A percentile compares a stretch with the other conserved stretches of the same genome.
Evolutionary conservation across 306 rosid species (phyloP).

Genomic region (Geum urbanum): DNA sequence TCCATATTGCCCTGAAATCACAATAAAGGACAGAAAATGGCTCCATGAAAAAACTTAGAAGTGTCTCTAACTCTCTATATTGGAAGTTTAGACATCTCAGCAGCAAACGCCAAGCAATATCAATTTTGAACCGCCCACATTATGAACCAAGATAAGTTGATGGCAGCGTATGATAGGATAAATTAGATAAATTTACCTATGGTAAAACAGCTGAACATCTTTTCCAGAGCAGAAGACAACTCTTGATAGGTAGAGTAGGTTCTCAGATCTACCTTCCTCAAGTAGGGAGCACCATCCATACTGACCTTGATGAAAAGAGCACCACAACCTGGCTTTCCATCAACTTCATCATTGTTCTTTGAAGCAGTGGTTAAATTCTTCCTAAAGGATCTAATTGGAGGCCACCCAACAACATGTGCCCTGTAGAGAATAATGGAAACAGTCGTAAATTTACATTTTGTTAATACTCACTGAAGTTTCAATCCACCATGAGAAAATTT

Average conservation of each 20-base stretch:
- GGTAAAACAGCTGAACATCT: constrained; percentile 95
- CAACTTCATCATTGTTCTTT: constrained; percentile 84
- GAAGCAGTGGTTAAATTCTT: constrained; percentile 72
- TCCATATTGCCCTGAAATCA: constrained; percentile 75
- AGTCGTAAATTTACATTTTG: neutral
- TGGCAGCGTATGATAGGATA: constrained; percentile 1
- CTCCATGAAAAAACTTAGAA: constrained; percentile 18
- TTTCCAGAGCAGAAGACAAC: constrained; percentile 87
- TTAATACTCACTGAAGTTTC: neutral
- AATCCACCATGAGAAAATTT: constrained; percentile 6
- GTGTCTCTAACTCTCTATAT: constrained; percentile 13
- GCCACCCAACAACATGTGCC: constrained; percentile 99
- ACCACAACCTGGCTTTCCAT: constrained; percentile 74
- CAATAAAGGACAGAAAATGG: constrained; percentile 22
- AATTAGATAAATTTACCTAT: constrained; percentile 44
- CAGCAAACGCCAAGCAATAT: neutral
- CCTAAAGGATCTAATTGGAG: constrained; percentile 87
- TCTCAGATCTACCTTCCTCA: constrained; percentile 93
- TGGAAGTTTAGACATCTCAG: neutral
- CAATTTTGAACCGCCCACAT: too few species aligned
- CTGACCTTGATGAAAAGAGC: constrained; percentile 92
- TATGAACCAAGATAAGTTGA: neutral
- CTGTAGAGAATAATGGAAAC: constrained; percentile 35
- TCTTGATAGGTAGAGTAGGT: constrained; percentile 72
- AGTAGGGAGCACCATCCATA: constrained; percentile 99